Evolutionary conservation across 2,329 filamentous ascomycete species (phyloP).

Genomic region (Penicillium sumatraense): DNA sequence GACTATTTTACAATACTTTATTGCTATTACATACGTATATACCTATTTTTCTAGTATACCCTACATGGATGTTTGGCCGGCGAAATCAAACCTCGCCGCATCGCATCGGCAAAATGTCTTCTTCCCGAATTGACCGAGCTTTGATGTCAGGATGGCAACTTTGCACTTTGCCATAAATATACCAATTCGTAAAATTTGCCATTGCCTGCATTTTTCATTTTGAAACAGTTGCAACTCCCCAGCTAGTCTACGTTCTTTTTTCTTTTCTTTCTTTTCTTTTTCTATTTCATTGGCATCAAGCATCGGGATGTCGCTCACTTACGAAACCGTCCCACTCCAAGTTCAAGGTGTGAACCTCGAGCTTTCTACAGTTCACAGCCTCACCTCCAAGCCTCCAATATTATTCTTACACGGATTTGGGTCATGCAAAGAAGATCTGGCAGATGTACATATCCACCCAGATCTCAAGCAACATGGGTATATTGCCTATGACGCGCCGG

Average conservation of each 20-base stretch:
- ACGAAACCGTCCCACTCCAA: slow-evolving; percentile 16
- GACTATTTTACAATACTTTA: no score
- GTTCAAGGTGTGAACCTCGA: slow-evolving; percentile 25
- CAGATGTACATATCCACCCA: slow-evolving; percentile 22
- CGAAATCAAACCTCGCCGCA: not conserved
- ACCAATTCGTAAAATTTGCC: not conserved
- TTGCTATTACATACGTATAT: no score
- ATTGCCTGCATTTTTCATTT: not conserved
- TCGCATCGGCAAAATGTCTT: slow-evolving; percentile 9
- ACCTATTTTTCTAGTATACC: no score
- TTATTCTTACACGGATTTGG: slow-evolving; percentile 33
- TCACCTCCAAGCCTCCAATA: slow-evolving; percentile 22
- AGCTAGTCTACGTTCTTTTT: not conserved
- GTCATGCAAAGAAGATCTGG: slow-evolving; percentile 32
- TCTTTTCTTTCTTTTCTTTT: not conserved
- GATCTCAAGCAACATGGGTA: slow-evolving; percentile 20
- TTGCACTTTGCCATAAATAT: not conserved
- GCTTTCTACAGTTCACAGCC: slow-evolving; percentile 25
- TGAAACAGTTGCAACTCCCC: not conserved
- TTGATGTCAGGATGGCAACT: slow-evolving; percentile 4
- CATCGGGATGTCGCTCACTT: slow-evolving; percentile 15
- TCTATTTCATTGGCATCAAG: no score
- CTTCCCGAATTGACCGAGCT: slow-evolving; percentile 8
- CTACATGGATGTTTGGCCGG: not conserved
- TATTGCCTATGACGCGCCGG: slow-evolving; percentile 30